These are phyloP conservation scores for Penicillium sp. DNA, from an alignment of 2,329 filamentous ascomycete genomes.

Conservation along the genomic window DNA sequence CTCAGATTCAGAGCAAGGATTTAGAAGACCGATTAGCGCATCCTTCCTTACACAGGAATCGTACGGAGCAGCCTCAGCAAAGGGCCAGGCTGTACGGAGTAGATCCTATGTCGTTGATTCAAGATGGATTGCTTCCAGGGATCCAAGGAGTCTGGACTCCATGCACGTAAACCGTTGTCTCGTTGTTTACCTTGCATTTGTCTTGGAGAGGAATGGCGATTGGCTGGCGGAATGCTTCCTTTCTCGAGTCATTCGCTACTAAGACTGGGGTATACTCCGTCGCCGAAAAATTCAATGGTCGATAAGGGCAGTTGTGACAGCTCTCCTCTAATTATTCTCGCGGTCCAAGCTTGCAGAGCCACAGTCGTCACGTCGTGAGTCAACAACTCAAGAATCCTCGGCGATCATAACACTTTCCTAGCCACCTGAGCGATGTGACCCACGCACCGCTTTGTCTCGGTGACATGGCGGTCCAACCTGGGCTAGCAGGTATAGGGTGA, in stretches of 20 bases:
- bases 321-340: slow-evolving; percentile 2
- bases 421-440: neutral
- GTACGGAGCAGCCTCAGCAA: neutral
- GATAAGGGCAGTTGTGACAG: slow-evolving; percentile 9
- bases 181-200: neutral
- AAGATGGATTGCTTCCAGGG: neutral
- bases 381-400: neutral
- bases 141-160: neutral
- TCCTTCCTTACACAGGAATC: neutral
- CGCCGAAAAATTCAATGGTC: slow-evolving; percentile 13
- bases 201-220: neutral
- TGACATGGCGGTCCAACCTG: slow-evolving; percentile 4
- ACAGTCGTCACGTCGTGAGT: neutral
- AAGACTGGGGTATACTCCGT: neutral
- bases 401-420: slow-evolving; percentile 1
- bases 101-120: neutral
- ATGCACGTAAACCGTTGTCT: neutral
- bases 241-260: neutral
- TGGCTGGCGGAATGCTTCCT: neutral
- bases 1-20: slow-evolving; percentile 12
- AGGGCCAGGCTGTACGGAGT: neutral
- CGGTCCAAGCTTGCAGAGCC: slow-evolving; percentile 4
- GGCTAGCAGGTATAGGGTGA: slow-evolving; percentile 1
- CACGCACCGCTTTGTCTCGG: neutral
- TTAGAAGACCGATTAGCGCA: slow-evolving; percentile 17